Evolutionary conservation across 148 eudicot species (phyloP).

Genomic region (Nepenthes mirabilis): DNA sequence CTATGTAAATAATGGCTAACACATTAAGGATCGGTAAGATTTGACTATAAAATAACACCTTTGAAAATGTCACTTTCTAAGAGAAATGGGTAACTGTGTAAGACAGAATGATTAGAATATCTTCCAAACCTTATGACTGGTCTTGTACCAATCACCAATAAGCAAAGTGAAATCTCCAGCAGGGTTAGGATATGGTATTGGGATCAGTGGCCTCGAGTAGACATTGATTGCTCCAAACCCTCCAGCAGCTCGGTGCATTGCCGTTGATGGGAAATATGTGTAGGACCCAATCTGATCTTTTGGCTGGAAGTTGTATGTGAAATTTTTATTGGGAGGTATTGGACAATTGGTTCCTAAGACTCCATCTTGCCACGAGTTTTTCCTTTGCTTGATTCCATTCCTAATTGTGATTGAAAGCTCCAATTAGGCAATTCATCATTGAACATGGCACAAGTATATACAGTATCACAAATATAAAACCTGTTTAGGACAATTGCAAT

Average conservation of each 20-base stretch:
- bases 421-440: too few relatives aligned
- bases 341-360: constrained; percentile 91
- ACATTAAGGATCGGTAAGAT: too few relatives aligned
- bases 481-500: too few relatives aligned
- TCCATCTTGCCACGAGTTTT: constrained; percentile 99
- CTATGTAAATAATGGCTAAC: too few relatives aligned
- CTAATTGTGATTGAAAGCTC: constrained; percentile 17
- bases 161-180: constrained; percentile 74
- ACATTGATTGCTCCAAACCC: constrained; percentile 87
- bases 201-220: constrained; percentile 61
- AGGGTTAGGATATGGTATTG: constrained; percentile 72
- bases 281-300: constrained; percentile 96
- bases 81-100: too few relatives aligned
- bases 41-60: too few relatives aligned
- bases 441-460: too few relatives aligned
- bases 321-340: constrained; percentile 66
- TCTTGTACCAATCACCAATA: constrained; percentile 79
- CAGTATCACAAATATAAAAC: too few relatives aligned
- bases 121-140: constrained; percentile 50
- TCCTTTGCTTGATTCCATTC: constrained; percentile 98
- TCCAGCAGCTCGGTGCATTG: constrained; percentile 74
- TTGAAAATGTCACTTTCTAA: too few relatives aligned
- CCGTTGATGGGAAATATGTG: constrained; percentile 84
- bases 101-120: background rate
- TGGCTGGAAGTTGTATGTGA: constrained; percentile 80